phyloP scores from a whole-genome alignment of 2,329 filamentous ascomycete genomes.

The Aaosphaeria pasadenensis region DNA sequence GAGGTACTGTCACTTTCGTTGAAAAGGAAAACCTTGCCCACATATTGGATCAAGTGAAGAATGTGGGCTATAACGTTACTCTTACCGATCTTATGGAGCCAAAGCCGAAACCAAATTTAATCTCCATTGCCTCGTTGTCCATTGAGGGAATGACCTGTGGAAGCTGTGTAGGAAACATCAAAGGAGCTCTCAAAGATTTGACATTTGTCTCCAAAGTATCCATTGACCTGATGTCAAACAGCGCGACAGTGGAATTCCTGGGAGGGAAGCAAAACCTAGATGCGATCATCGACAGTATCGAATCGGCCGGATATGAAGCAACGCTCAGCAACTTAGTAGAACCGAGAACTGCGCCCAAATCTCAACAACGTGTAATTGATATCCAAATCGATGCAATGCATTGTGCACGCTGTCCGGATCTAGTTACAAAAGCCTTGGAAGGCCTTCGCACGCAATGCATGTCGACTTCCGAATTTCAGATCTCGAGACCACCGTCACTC shows the following conservation, averaged over 20 bases:
- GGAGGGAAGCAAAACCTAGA: not conserved
- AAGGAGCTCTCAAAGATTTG: not conserved
- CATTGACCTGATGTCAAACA: not conserved
- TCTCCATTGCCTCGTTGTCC: not conserved
- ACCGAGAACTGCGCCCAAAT: not conserved
- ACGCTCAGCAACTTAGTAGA: not conserved
- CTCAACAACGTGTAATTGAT: not conserved
- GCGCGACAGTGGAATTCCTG: not conserved
- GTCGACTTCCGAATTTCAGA: not conserved
- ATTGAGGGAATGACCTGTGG: not conserved
- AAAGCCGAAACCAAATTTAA: not conserved
- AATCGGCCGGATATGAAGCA: not conserved
- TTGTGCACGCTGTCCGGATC: not conserved
- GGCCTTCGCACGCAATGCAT: not conserved
- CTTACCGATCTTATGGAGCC: not conserved
- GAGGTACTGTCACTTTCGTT: not conserved
- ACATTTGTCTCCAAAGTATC: not conserved
- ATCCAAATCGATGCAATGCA: not conserved
- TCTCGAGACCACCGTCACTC: not conserved
- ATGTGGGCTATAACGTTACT: not conserved
- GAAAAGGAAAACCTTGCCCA: not conserved
- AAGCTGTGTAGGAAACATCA: not conserved
- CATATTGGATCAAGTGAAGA: not conserved
- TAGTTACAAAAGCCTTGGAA: not conserved
- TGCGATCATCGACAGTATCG: not conserved